phyloP scores from a whole-genome alignment of 371 early-diverging fungal genomes.

The Parasitella parasitica region DNA sequence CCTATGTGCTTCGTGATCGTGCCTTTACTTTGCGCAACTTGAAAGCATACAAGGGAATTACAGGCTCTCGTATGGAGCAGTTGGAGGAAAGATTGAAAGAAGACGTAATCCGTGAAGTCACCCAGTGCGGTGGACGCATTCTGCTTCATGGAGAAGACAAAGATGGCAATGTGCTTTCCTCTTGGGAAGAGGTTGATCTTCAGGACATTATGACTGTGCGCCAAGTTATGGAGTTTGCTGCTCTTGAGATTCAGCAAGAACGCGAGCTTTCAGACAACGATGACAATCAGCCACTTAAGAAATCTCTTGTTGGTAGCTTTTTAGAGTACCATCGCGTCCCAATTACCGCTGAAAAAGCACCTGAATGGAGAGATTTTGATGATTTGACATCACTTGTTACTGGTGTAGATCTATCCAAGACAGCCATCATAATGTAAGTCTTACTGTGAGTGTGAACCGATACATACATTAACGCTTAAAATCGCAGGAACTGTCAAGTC shows the following conservation, averaged over 20 bases:
- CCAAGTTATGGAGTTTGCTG: slow-evolving; percentile 52
- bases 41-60: slow-evolving; percentile 71
- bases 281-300: background rate
- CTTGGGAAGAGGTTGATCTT: slow-evolving; percentile 62
- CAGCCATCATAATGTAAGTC: slow-evolving; percentile 58
- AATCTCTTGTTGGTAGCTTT: background rate
- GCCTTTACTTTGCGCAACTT: slow-evolving; percentile 66
- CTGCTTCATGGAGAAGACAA: slow-evolving; percentile 64
- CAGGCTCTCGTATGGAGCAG: slow-evolving; percentile 61
- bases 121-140: slow-evolving; percentile 55
- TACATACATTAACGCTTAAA: too few species aligned
- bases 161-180: slow-evolving; percentile 48
- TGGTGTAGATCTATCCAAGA: slow-evolving; percentile 33
- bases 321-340: slow-evolving; percentile 61
- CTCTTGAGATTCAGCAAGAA: slow-evolving; percentile 23
- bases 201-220: slow-evolving; percentile 57
- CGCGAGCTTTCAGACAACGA: slow-evolving; percentile 7
- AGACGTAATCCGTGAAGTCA: slow-evolving; percentile 64
- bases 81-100: slow-evolving; percentile 69
- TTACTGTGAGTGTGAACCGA: too few species aligned
- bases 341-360: slow-evolving; percentile 61
- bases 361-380: slow-evolving; percentile 65
- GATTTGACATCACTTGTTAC: slow-evolving; percentile 44
- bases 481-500: slow-evolving; percentile 65
- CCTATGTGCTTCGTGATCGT: slow-evolving; percentile 74